Evolutionary conservation across 352 stramenopile genomes (phyloP).

Genomic region (Pythium vanterpoolii): DNA sequence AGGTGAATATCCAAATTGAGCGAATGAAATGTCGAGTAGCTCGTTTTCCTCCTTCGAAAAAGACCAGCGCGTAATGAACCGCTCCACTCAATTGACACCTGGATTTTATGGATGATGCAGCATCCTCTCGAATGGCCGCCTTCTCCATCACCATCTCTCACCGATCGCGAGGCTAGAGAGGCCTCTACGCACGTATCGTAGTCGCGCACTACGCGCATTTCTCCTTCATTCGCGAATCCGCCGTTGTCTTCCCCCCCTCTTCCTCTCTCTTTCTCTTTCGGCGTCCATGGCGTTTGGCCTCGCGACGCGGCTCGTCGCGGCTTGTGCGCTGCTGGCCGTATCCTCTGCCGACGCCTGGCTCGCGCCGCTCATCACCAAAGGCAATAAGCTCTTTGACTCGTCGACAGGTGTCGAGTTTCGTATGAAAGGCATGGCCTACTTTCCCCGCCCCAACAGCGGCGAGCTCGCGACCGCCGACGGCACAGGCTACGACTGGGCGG

Average conservation of each 20-base stretch:
- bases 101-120: neutral
- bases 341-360: constrained; percentile 34
- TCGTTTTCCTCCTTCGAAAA: neutral
- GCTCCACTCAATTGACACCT: neutral
- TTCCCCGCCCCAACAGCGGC: constrained; percentile 58
- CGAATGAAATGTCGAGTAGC: neutral
- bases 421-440: constrained; percentile 72
- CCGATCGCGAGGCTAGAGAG: neutral
- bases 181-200: neutral
- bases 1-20: neutral
- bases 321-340: neutral
- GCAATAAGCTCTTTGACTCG: constrained; percentile 87
- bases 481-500: constrained; percentile 59
- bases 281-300: constrained; percentile 1
- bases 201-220: neutral
- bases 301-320: constrained; percentile 1
- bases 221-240: constrained; percentile 1
- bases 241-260: neutral
- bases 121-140: neutral
- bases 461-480: constrained; percentile 36
- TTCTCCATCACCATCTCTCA: constrained; percentile 1
- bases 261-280: neutral
- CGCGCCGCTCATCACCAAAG: constrained; percentile 45
- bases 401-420: constrained; percentile 59
- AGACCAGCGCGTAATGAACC: neutral